A percentile compares a stretch with the other conserved stretches of the same genome.
phyloP scores from a whole-genome alignment of 164 flowering plant species.

The Dillenia suffruticosa region DNA sequence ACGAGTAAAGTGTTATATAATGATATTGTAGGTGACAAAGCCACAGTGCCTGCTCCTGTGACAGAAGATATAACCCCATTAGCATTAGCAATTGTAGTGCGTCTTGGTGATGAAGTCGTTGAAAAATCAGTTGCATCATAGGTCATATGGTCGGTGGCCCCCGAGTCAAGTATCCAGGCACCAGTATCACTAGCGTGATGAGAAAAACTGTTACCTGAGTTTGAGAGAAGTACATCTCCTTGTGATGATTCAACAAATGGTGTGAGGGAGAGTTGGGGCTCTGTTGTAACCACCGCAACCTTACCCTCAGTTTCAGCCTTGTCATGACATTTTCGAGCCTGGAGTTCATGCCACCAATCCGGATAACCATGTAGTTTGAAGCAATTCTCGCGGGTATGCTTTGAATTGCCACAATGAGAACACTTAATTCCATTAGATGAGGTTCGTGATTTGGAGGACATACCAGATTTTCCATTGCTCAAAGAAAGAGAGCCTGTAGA shows the following conservation, averaged over 20 bases:
- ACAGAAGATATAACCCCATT: conserved; percentile 1
- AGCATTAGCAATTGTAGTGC: conserved; percentile 1
- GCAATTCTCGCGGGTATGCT: conserved; percentile 8
- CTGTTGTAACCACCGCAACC: background rate
- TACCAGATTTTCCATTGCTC: background rate
- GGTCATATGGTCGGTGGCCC: conserved; percentile 10
- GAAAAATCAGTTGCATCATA: conserved; percentile 1
- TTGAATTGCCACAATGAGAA: conserved; percentile 13
- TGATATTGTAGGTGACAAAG: conserved; percentile 1
- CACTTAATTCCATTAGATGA: background rate
- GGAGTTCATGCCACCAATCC: conserved; percentile 16
- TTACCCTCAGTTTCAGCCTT: background rate
- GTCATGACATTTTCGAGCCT: background rate
- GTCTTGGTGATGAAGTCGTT: background rate
- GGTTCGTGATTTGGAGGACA: conserved; percentile 1
- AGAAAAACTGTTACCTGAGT: background rate
- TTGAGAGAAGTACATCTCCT: background rate
- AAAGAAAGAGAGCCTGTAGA: background rate
- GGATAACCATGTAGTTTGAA: conserved; percentile 16
- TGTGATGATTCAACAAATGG: background rate
- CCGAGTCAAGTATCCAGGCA: conserved; percentile 8
- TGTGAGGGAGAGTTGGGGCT: conserved; percentile 7
- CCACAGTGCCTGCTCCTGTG: background rate
- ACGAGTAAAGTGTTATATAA: conserved; percentile 6
- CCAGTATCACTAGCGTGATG: background rate